phyloP scores from a whole-genome alignment of 2,329 filamentous ascomycete genomes.

The Colletotrichum cereale region DNA sequence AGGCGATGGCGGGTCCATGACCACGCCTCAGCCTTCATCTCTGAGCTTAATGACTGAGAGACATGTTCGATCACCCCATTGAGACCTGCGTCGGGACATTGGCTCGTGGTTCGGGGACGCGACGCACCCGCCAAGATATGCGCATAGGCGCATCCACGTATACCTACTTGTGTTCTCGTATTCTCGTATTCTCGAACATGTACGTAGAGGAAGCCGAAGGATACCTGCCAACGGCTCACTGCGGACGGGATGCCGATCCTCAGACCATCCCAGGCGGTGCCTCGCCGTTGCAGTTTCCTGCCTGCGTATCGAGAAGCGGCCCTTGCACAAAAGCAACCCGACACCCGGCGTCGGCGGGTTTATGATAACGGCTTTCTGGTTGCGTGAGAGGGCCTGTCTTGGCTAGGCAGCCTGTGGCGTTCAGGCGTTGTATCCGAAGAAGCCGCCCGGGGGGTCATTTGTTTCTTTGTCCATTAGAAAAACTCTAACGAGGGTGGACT shows the following conservation, averaged over 20 bases:
- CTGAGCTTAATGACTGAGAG: conserved; percentile 1
- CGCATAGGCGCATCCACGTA: too few relatives aligned
- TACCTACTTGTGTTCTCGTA: too few relatives aligned
- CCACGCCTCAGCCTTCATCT: neutral
- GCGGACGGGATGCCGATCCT: conserved; percentile 15
- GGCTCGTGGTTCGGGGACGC: neutral
- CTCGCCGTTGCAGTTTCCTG: conserved; percentile 23
- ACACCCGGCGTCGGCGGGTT: conserved; percentile 1
- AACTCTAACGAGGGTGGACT: neutral
- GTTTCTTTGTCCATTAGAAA: conserved; percentile 7
- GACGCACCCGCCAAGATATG: conserved; percentile 1
- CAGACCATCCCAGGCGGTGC: conserved; percentile 7
- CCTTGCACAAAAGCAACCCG: neutral
- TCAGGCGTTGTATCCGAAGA: conserved; percentile 26
- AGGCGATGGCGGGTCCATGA: conserved; percentile 6
- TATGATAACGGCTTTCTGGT: conserved; percentile 17
- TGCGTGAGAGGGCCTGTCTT: conserved; percentile 4
- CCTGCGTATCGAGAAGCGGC: neutral
- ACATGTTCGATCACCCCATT: conserved; percentile 5
- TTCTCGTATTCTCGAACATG: conserved; percentile 30
- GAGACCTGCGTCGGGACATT: neutral
- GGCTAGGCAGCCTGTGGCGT: conserved; percentile 18
- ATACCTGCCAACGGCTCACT: conserved; percentile 5
- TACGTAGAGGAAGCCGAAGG: neutral
- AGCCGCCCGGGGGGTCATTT: conserved; percentile 1